phyloP scores from a whole-genome alignment of 331 rosid species.

The Spiraea crenata region DNA sequence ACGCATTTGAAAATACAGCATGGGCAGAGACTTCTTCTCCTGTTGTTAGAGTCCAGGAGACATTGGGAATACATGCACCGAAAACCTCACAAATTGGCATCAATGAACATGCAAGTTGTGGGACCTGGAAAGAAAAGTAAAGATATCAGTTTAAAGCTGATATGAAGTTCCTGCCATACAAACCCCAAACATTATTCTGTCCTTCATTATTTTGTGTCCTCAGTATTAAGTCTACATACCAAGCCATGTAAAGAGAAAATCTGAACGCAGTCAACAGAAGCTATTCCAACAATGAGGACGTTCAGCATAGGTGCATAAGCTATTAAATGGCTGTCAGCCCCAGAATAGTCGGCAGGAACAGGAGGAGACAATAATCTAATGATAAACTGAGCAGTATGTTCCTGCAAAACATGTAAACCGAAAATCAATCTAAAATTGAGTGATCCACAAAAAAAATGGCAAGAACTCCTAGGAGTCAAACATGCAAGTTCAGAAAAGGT shows the following conservation, averaged over 20 bases:
- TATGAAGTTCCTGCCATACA: background rate
- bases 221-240: constrained; percentile 60
- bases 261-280: constrained; percentile 90
- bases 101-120: constrained; percentile 96
- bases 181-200: constrained; percentile 11
- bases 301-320: constrained; percentile 77
- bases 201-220: background rate
- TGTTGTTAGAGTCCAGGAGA: constrained; percentile 59
- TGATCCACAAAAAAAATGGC: background rate
- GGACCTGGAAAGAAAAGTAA: constrained; percentile 55
- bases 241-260: constrained; percentile 92
- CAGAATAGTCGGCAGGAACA: constrained; percentile 56
- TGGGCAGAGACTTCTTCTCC: constrained; percentile 89
- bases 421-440: constrained; percentile 15
- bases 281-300: constrained; percentile 79
- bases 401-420: constrained; percentile 59
- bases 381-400: constrained; percentile 80
- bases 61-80: constrained; percentile 85
- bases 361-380: constrained; percentile 87
- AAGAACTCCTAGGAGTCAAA: background rate
- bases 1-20: constrained; percentile 96
- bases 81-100: constrained; percentile 99
- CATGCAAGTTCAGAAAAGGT: background rate
- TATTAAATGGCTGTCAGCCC: constrained; percentile 70
- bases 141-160: constrained; percentile 16